Conservation (phyloP, 805 yeast genomes). For the Metschnikowia cubensis region DNA sequence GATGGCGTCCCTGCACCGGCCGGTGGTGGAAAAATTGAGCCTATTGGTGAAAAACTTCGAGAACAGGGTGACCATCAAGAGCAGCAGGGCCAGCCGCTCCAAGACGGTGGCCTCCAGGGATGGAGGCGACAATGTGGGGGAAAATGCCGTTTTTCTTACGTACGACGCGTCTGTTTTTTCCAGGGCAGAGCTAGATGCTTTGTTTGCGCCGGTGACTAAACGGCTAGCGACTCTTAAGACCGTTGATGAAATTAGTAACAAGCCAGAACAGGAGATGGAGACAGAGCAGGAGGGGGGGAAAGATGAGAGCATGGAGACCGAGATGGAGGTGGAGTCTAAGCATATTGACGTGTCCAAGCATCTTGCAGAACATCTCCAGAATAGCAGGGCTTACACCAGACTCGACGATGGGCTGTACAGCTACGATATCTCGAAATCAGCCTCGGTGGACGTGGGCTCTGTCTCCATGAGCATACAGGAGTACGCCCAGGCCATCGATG, state of each 20-base stretch:
- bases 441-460: slow-evolving; percentile 18
- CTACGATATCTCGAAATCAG: slow-evolving; percentile 24
- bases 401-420: slow-evolving; percentile 20
- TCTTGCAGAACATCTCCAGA: slow-evolving; percentile 21
- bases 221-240: slow-evolving; percentile 15
- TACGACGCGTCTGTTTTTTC: slow-evolving; percentile 15
- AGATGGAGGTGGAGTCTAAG: background rate
- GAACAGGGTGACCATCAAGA: slow-evolving; percentile 13
- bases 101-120: background rate
- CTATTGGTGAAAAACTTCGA: slow-evolving; percentile 22
- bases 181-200: slow-evolving; percentile 17
- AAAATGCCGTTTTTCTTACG: slow-evolving; percentile 3
- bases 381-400: slow-evolving; percentile 19
- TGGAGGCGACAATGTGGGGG: slow-evolving; percentile 3
- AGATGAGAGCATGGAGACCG: background rate
- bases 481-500: slow-evolving; percentile 28
- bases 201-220: slow-evolving; percentile 20
- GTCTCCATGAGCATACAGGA: slow-evolving; percentile 22
- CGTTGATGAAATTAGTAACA: slow-evolving; percentile 14
- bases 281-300: background rate
- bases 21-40: slow-evolving; percentile 34
- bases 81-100: background rate
- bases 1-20: slow-evolving; percentile 30
- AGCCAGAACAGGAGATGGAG: background rate
- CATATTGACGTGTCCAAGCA: slow-evolving; percentile 16